Evolutionary conservation across 1,284 basidiomycete species (phyloP), one percentile per base, ranked within the genome.

Genomic region (Porogramme epimiltina): DNA sequence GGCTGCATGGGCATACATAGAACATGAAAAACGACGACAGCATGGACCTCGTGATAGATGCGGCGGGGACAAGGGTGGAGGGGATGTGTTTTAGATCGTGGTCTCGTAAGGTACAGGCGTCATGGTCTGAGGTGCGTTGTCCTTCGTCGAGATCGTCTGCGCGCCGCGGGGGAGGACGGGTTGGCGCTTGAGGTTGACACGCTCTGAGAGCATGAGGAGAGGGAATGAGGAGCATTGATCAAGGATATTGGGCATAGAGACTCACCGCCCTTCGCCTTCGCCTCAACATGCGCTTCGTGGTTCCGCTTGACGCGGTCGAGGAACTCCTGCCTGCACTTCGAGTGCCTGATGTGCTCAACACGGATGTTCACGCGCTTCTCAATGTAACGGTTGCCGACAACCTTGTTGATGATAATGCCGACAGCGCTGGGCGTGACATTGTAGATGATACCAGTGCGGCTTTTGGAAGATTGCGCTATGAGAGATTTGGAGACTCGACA

Each of bases 321-420:
- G 82, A 99, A 99, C 77, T 98, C 95, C 77, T 98, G 91, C 71
- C 97, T 88, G 78, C 96, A 99, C 78, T 95, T 95, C 66, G 96
- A 98, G 87, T 99, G 97, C 69, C 80, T 86, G 77, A 99, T 81
- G 83, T 99, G 97, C 83, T 99, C 96, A 67, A 98, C 82, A 60
- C 97, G 93, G 76, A 99, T 79, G 89, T 98, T 99, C 73, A 99
- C 96, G 56, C 96, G 92, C 85, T 99, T 99, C 83, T 99, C 95
- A 51, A 99, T 80, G 88, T 98, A 98, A 65, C 96, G 93, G 82
- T 96, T 96, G 67, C 96, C 96, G 67, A 99, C 95, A 66, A 98
- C 84, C 80, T 99, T 99, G 91, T 98, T 89, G 65, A 96, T 87
- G 73, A 99, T 95, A 58, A 99, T 92, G 74, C 95, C 95, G 64